A percentile compares a stretch with the other conserved stretches of the same genome.
These are phyloP conservation scores for Lolium multiflorum DNA, from an alignment of 176 grass and related monocot genomes.

Conservation along the genomic window DNA sequence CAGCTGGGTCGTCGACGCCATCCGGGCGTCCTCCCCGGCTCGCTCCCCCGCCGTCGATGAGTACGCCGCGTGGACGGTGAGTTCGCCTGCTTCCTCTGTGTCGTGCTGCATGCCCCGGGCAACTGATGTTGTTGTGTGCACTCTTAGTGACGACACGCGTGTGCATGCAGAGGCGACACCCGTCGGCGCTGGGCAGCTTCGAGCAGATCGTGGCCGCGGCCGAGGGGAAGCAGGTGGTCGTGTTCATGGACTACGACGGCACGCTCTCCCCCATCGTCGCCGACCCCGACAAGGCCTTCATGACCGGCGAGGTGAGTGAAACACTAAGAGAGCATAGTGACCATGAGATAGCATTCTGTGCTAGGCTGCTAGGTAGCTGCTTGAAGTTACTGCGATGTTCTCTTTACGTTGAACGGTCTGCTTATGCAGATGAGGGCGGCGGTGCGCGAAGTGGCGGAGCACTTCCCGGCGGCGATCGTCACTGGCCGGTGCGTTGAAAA, in stretches of 20 bases:
- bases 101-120: not conserved
- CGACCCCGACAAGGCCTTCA: constrained; percentile 89
- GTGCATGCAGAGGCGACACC: constrained; percentile 66
- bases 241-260: constrained; percentile 98
- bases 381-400: not conserved
- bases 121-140: not conserved
- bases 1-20: constrained; percentile 72
- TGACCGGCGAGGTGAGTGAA: constrained; percentile 61
- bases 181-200: constrained; percentile 78
- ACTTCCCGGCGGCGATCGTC: constrained; percentile 87
- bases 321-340: not conserved
- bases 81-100: constrained; percentile 4
- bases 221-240: constrained; percentile 67
- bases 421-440: constrained; percentile 73
- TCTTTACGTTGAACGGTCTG: not conserved
- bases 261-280: constrained; percentile 96
- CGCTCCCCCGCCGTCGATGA: constrained; percentile 54
- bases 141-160: not conserved
- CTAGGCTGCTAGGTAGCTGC: not conserved
- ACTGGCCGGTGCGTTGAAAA: constrained; percentile 87
- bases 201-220: constrained; percentile 71
- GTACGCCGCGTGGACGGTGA: constrained; percentile 62
- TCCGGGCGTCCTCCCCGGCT: constrained; percentile 82
- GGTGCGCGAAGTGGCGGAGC: constrained; percentile 62
- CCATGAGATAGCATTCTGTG: too few relatives aligned